Percentiles rank a stretch among this genome's conserved stretches.
Evolutionary conservation across 148 eudicot species (phyloP).

Genomic region (Arbutus unedo): DNA sequence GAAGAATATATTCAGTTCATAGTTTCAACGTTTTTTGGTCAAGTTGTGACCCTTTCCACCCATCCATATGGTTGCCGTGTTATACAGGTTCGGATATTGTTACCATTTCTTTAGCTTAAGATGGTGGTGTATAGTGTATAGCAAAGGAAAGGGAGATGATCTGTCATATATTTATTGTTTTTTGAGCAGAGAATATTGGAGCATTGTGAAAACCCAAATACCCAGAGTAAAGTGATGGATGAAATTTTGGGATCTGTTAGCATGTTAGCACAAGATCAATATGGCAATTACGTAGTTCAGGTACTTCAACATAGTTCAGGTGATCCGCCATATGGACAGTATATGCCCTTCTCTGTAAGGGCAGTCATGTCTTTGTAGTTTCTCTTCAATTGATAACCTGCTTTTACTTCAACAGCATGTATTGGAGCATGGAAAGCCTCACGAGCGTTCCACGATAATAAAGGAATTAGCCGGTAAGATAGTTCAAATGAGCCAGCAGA

Average conservation of each 20-base stretch:
- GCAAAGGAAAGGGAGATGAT: background rate
- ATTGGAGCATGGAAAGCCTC: slow-evolving; percentile 93
- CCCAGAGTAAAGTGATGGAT: slow-evolving; percentile 93
- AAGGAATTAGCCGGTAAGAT: slow-evolving; percentile 92
- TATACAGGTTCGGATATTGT: slow-evolving; percentile 59
- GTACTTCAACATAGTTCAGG: slow-evolving; percentile 34
- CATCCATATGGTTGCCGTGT: slow-evolving; percentile 99
- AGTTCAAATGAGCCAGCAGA: slow-evolving; percentile 98
- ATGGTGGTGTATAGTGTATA: background rate
- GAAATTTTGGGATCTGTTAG: slow-evolving; percentile 88
- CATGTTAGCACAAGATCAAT: slow-evolving; percentile 97
- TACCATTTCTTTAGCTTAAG: background rate
- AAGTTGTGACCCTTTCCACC: slow-evolving; percentile 93
- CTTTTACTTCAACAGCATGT: slow-evolving; percentile 58
- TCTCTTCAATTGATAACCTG: background rate
- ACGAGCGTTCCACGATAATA: slow-evolving; percentile 75
- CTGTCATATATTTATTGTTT: background rate
- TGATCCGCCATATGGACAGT: background rate
- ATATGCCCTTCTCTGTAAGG: background rate
- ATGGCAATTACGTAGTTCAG: slow-evolving; percentile 99
- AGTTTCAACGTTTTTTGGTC: slow-evolving; percentile 73
- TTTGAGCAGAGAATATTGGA: slow-evolving; percentile 78
- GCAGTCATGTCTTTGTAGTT: background rate
- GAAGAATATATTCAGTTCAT: slow-evolving; percentile 92
- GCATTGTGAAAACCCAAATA: slow-evolving; percentile 73